Conservation (phyloP, 345 rosid genomes). For the Eucalyptus regnans region DNA sequence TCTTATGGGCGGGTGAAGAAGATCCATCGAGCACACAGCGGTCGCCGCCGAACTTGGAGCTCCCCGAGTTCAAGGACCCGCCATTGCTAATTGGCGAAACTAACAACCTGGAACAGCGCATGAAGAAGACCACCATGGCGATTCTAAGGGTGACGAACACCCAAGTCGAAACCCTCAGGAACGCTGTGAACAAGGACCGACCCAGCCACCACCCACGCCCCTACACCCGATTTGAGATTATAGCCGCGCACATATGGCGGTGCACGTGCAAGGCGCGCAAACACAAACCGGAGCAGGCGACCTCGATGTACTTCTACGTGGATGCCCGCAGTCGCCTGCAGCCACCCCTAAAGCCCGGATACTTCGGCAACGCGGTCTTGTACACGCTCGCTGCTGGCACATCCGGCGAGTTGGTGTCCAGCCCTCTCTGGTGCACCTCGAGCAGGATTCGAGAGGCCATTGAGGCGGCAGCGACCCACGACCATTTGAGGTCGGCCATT, state of each 20-base stretch:
- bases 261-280: slow-evolving; percentile 20
- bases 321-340: too few species aligned
- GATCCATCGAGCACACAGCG: not conserved
- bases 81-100: slow-evolving; percentile 28
- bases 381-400: too few species aligned
- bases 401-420: too few species aligned
- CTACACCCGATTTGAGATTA: slow-evolving; percentile 24
- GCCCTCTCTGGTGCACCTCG: too few species aligned
- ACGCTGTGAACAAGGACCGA: slow-evolving; percentile 14
- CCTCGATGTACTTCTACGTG: too few species aligned
- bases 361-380: too few species aligned
- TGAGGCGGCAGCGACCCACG: too few species aligned
- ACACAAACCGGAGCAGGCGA: not conserved
- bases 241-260: slow-evolving; percentile 24
- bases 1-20: not conserved
- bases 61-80: slow-evolving; percentile 26
- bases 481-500: too few species aligned
- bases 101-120: slow-evolving; percentile 13
- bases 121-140: slow-evolving; percentile 25
- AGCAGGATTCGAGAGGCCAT: too few species aligned
- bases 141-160: slow-evolving; percentile 26
- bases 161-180: slow-evolving; percentile 30
- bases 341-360: too few species aligned
- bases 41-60: slow-evolving; percentile 1
- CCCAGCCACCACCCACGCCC: slow-evolving; percentile 1